Evolutionary conservation across 1,139 yeast genomes (phyloP).

Genomic region (Meyerozyma athensensis): DNA sequence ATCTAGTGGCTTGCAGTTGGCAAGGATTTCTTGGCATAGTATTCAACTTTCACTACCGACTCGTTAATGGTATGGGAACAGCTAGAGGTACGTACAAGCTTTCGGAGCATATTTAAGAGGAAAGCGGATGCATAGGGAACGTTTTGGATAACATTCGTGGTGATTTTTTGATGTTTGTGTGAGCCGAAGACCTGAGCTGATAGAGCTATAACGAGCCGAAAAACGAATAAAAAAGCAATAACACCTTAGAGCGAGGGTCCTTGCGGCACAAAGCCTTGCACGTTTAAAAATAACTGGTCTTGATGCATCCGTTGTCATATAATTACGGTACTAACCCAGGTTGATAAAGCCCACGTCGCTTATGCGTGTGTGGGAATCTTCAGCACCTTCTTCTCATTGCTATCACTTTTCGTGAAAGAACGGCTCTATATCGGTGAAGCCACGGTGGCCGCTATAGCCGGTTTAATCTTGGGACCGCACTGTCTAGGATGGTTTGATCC

Average conservation of each 20-base stretch:
- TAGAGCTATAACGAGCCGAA: no score
- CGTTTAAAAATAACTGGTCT: no score
- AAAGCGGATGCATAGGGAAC: no score
- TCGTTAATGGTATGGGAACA: conserved; percentile 35
- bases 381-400: conserved; percentile 77
- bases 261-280: no score
- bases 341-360: conserved; percentile 68
- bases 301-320: no score
- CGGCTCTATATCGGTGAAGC: conserved; percentile 92
- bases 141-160: no score
- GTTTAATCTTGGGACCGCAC: conserved; percentile 91
- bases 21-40: conserved; percentile 3
- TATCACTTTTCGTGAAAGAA: conserved; percentile 90
- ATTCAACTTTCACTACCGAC: neutral
- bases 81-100: conserved; percentile 29
- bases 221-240: no score
- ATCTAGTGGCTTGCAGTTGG: conserved; percentile 1
- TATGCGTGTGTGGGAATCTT: conserved; percentile 93
- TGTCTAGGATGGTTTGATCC: conserved; percentile 89
- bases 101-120: neutral
- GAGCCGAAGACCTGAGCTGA: no score
- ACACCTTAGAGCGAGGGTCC: neutral
- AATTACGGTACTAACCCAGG: conserved; percentile 20
- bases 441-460: conserved; percentile 86
- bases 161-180: no score